Conservation (phyloP, 1,284 basidiomycete genomes). For the Puccinia horiana region DNA sequence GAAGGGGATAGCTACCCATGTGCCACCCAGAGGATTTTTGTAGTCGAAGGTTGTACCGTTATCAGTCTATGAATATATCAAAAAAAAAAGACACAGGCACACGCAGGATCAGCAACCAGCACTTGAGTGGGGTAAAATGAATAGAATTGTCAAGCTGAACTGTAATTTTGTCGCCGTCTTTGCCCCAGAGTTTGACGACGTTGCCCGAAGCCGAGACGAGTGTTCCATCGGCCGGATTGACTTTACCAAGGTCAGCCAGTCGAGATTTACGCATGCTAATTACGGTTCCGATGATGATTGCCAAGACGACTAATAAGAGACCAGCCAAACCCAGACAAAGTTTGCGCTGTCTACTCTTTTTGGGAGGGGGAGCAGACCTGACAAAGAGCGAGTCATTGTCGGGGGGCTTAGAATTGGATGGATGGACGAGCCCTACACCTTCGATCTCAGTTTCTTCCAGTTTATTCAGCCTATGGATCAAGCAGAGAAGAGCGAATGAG, state of each 20-base stretch:
- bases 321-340: neutral
- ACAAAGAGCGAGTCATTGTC: neutral
- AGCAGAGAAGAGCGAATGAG: neutral
- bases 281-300: conserved; percentile 24
- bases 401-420: neutral
- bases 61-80: conserved; percentile 5
- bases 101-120: neutral
- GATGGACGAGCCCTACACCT: conserved; percentile 27
- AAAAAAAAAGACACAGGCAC: neutral
- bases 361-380: neutral
- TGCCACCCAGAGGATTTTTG: conserved; percentile 55
- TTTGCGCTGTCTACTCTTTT: neutral
- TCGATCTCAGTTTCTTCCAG: conserved; percentile 26
- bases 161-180: conserved; percentile 42
- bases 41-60: conserved; percentile 42
- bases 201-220: neutral
- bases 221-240: neutral
- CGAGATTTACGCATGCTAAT: conserved; percentile 36
- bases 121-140: neutral
- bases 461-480: conserved; percentile 15
- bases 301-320: neutral
- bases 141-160: neutral
- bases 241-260: neutral
- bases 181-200: conserved; percentile 42
- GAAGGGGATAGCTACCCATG: conserved; percentile 66